Evolutionary conservation across 257 asterid genomes (phyloP).

Genomic region (Ajuga chamaepitys): DNA sequence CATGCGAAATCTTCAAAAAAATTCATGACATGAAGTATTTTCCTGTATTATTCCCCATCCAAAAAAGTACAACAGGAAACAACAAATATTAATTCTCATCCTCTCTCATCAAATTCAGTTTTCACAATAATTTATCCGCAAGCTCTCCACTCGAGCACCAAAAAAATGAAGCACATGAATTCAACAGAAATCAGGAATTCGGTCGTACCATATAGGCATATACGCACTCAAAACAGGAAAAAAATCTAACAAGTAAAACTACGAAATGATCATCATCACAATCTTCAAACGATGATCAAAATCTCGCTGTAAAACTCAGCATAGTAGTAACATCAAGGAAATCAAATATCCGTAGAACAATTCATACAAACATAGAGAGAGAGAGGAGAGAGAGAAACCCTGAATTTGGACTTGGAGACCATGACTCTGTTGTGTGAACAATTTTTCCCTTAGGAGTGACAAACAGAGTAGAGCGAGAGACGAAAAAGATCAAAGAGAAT

Average conservation of each 20-base stretch:
- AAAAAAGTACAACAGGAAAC: neutral
- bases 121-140: constrained; percentile 11
- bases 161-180: neutral
- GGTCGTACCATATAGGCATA: neutral
- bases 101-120: neutral
- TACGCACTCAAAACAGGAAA: neutral
- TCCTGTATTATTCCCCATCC: neutral
- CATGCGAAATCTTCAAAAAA: neutral
- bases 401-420: constrained; percentile 35
- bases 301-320: neutral
- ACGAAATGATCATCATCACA: constrained; percentile 7
- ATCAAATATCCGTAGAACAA: neutral
- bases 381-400: constrained; percentile 22
- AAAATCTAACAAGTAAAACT: neutral
- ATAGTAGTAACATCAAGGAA: neutral
- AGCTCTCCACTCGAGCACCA: neutral
- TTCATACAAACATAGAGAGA: neutral
- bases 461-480: constrained; percentile 13
- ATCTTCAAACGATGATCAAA: constrained; percentile 13
- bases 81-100: neutral
- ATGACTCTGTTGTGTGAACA: constrained; percentile 2
- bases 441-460: constrained; percentile 8
- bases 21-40: neutral
- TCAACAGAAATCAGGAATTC: neutral
- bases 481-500: neutral